These are phyloP conservation scores for Malus sieversii DNA, from an alignment of 306 rosid genomes.

Conservation along the genomic window DNA sequence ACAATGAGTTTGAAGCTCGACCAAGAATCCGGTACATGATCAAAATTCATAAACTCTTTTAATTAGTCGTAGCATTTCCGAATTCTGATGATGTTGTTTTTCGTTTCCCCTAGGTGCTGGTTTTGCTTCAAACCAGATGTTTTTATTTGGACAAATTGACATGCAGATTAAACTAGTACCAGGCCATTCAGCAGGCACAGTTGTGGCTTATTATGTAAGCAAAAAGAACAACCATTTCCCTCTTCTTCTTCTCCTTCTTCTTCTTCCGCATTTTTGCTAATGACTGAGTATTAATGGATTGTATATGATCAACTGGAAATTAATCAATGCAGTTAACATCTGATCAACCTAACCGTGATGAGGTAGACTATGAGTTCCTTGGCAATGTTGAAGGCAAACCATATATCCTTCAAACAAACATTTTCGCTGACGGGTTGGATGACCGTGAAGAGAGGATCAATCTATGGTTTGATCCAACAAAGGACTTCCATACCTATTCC, in stretches of 20 bases:
- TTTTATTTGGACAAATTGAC: slow-evolving; percentile 79
- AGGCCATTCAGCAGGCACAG: slow-evolving; percentile 90
- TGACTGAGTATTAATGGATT: not conserved
- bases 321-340: slow-evolving; percentile 51
- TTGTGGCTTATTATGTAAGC: slow-evolving; percentile 76
- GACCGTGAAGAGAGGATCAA: slow-evolving; percentile 79
- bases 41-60: not conserved
- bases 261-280: not conserved
- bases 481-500: slow-evolving; percentile 79
- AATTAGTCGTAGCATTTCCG: not conserved
- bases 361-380: slow-evolving; percentile 82
- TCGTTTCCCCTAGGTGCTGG: slow-evolving; percentile 47
- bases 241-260: not conserved
- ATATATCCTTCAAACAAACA: slow-evolving; percentile 71
- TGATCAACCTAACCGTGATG: slow-evolving; percentile 84
- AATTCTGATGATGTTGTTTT: not conserved
- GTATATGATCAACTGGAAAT: not conserved
- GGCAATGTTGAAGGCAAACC: slow-evolving; percentile 75
- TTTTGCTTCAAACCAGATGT: slow-evolving; percentile 78
- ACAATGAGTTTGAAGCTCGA: slow-evolving; percentile 70
- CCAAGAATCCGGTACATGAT: slow-evolving; percentile 63
- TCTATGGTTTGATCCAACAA: slow-evolving; percentile 93
- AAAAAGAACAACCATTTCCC: not conserved
- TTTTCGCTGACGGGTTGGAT: slow-evolving; percentile 66
- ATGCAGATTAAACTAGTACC: slow-evolving; percentile 86